Evolutionary conservation across 176 grass and related monocot genomes (phyloP).

Genomic region (Olyra latifolia): DNA sequence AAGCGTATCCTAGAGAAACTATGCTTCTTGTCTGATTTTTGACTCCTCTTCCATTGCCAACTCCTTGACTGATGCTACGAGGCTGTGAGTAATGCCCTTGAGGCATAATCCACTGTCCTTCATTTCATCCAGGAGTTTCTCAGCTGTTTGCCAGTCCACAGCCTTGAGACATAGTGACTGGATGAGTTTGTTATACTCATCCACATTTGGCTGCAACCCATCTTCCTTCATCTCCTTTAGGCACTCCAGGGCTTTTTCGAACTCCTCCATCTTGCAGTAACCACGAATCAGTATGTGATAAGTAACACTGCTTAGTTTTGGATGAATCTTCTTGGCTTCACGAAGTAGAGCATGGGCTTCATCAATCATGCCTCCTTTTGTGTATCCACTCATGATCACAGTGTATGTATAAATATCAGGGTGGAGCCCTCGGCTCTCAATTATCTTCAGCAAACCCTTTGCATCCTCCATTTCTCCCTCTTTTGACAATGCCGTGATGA

Average conservation of each 20-base stretch:
- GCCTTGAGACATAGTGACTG: conserved; percentile 87
- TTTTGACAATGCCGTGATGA: conserved; percentile 73
- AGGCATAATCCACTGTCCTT: conserved; percentile 61
- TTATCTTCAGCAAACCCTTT: conserved; percentile 62
- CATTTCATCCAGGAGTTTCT: conserved; percentile 85
- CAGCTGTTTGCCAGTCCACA: conserved; percentile 77
- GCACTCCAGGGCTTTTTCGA: conserved; percentile 78
- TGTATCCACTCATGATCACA: conserved; percentile 89
- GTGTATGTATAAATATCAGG: conserved; percentile 86
- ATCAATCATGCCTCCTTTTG: conserved; percentile 72
- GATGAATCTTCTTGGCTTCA: conserved; percentile 67
- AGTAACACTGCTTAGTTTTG: conserved; percentile 59
- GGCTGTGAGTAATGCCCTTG: conserved; percentile 60
- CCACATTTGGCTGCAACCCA: conserved; percentile 75
- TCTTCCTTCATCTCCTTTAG: conserved; percentile 91
- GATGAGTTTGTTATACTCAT: conserved; percentile 93
- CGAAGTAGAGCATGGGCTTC: conserved; percentile 74
- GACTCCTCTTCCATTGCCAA: conserved; percentile 66
- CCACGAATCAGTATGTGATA: conserved; percentile 91
- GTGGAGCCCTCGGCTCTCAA: conserved; percentile 60
- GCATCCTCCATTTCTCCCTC: conserved; percentile 77
- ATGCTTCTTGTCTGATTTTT: conserved; percentile 49
- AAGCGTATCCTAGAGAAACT: conserved; percentile 41
- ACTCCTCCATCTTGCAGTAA: conserved; percentile 92
- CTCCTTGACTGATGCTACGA: conserved; percentile 88